Evolutionary conservation across 495 filamentous ascomycete species (phyloP).

Genomic region (Pyrenula massariospora): DNA sequence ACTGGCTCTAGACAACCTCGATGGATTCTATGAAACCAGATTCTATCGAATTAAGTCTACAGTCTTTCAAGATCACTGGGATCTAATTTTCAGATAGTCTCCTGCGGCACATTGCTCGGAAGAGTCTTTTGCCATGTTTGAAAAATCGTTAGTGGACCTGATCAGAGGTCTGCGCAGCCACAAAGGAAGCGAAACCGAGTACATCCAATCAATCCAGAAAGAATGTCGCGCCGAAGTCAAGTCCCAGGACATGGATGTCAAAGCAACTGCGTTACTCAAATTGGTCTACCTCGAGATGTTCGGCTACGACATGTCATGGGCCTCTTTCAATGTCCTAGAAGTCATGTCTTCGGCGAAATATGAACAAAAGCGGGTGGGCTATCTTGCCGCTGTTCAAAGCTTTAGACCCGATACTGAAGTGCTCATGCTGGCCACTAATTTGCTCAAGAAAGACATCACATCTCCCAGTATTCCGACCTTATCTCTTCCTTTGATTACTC

Average conservation of each 20-base stretch:
- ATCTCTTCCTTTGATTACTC: constrained; percentile 69
- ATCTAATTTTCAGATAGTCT: too few relatives aligned
- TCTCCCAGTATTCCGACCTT: constrained; percentile 64
- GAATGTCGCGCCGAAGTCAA: constrained; percentile 90
- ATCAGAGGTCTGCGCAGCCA: constrained; percentile 90
- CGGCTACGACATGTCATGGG: constrained; percentile 99
- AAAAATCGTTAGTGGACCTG: constrained; percentile 97
- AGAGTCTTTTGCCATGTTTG: too few relatives aligned
- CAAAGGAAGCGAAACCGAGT: constrained; percentile 86
- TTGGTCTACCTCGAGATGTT: constrained; percentile 98
- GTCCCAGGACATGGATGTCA: constrained; percentile 89
- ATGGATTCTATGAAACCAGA: too few relatives aligned
- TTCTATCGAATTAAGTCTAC: too few relatives aligned
- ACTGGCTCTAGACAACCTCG: too few relatives aligned
- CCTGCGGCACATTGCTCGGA: too few relatives aligned
- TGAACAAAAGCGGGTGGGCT: constrained; percentile 86
- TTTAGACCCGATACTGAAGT: constrained; percentile 94
- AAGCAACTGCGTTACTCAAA: constrained; percentile 90
- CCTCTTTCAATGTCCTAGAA: constrained; percentile 93
- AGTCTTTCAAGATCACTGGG: too few relatives aligned
- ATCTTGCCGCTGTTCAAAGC: constrained; percentile 92
- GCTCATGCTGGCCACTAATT: constrained; percentile 92
- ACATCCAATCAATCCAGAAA: constrained; percentile 78
- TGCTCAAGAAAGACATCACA: constrained; percentile 91
- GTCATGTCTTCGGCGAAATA: constrained; percentile 97